Evolutionary conservation across 306 rosid genomes (phyloP), one percentile per base, ranked within the genome.

Genomic region (Begonia fuchsioides): DNA sequence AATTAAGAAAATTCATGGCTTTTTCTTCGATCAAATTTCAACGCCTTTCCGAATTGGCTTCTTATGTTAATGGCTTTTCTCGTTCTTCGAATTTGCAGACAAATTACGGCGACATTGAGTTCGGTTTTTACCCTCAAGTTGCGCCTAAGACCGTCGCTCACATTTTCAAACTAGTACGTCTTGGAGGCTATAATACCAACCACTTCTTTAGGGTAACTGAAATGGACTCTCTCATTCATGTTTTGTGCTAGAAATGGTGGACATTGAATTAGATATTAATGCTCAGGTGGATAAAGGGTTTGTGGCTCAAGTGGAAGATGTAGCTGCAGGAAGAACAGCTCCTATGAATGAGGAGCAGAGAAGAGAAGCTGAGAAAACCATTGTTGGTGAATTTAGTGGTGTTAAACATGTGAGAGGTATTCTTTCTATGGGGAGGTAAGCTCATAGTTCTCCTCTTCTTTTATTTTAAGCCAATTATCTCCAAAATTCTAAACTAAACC

Each of bases 401-500:
- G 95, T 90, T 40, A 90, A 85, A 70, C 98, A 85, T 64, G 85
- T 82, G 47, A 74, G 93, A 39, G 98, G 98, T 3, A 82, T 90
- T 75, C 94, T 90, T 54, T 90, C 98, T 20, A 85, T 90, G 98
- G 98, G 98, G 62, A 85, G 98, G 95, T 90, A 60, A 52, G 55
- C 47, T 58, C 46, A n/a, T 56, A 44, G 20, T 45, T 38, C 15
- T 20, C 44, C 40, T 54, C 16, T 52, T 26, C 35, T 26, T 26
- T 26, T 26, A 26, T 26, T 6, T 26, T 26, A 26, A 26, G 7
- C 35, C 7, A 26, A 26, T 26, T 26, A 26, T 26, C 35, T 2
- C 35, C 7, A 26, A 26, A 6, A 26, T 4, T 26, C 8, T 26
- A 6, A 26, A 1, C 35, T 26, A 26, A 26, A 26, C 0, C 7